Base-by-base conservation (phyloP, 805 yeast species). In the Scheffersomyces coipomensis region DNA sequence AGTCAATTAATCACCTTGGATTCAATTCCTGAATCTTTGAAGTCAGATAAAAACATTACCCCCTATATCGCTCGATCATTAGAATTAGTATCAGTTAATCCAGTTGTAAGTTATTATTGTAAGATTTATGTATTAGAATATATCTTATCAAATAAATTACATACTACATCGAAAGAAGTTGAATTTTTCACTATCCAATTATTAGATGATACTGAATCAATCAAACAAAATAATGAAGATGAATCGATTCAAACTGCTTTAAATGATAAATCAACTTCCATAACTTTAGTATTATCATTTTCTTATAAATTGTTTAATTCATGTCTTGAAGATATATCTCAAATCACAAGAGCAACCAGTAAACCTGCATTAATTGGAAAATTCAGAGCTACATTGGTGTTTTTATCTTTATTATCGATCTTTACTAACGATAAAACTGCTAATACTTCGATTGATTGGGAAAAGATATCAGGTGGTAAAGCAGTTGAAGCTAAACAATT, bases 81-180 rank as follows among this genome's bases (percentile, higher is more conserved):
- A 8, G 96, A 88, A 48, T 52, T 87, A 29, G 68, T 62, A 15
- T 43, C 50, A 0, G 73, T 70, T 8, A 83, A 86, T 45, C 89
- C 95, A 0, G 63, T 83, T 9, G 75, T 88, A 21, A 69, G 91
- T 4, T 88, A 87, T 60, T 85, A 76, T 59, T 85, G 93, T 60
- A 73, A 71, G 58, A 49, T 47, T 35, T 83, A 84, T 53, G 86
- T 89, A 0, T 82, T 86, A 2, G 91, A 90, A 58, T 69, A 78
- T 50, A 81, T 91, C 3, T 64, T 91, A 16, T 70, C 71, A 26
- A 60, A 74, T 31, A 75, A 79, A 39, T 64, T 82, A 16, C 96
- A 89, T 52, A 64, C 75, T 17, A 49, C 65, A 1, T 76, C 77
- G 43, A 63, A 68, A 6, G 83, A 74, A 11, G 76, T 76, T 21